Evolutionary conservation across 345 rosid species (phyloP), one percentile per base, ranked within the genome.

Genomic region (Syzygium grande): DNA sequence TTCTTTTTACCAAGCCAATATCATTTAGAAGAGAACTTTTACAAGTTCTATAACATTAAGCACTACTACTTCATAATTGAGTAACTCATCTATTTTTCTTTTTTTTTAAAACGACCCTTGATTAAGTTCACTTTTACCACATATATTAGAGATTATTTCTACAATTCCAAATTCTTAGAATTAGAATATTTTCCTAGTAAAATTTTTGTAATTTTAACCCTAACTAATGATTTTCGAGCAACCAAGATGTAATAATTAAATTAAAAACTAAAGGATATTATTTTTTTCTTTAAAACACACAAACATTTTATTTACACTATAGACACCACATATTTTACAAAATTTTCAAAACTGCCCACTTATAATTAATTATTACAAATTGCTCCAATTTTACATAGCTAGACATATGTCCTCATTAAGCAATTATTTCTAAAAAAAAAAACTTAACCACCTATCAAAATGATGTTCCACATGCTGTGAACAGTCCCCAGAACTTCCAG

Each of bases 141-240:
- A 56, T 22, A 56, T 25, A 56, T 56, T 3, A 23, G 46, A 43
- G 46, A 56, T 3, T 11, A 56, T 27, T 56, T 56, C n/a, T 56
- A 56, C 0, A 55, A 56, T 56, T 56, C n/a, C 61, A 56, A 23
- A 56, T 11, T 56, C 23, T 23, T 23, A 56, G 61, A 56, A 56
- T 56, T 56, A 56, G n/a, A 0, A 22, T 56, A 23, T 56, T 4
- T 22, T 1, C 0, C 1, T 56, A 9, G 4, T 56, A 9, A 56
- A 56, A 9, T 22, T 56, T 56, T 5, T 22, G 46, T 56, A 23
- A 56, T 0, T 56, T 56, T 23, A 11, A 2, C 61, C 61, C 12
- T 12, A 56, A 56, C 61, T 56, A 22, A 22, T 56, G 61, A 56
- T 56, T 56, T 56, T 0, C n/a, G 23, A 22, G 12, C n/a, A 56